Evolutionary conservation across 2,329 filamentous ascomycete species (phyloP).

Genomic region (Cadophora gregata): DNA sequence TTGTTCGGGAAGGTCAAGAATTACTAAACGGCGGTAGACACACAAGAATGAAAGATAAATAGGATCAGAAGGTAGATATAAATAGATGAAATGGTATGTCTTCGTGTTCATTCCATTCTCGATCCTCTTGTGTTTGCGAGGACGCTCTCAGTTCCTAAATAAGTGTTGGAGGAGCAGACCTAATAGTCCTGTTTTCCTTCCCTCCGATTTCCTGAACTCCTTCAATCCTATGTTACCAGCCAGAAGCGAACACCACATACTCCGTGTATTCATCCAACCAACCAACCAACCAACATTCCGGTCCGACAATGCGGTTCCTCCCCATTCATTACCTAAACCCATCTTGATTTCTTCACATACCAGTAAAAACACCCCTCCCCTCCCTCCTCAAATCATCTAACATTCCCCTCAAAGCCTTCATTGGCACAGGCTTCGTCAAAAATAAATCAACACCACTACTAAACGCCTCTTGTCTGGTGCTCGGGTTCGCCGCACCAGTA

Average conservation of each 20-base stretch:
- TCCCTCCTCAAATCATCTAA: conserved; percentile 41
- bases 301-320: background rate
- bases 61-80: background rate
- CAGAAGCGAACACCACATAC: background rate
- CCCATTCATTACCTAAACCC: background rate
- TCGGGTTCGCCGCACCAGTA: conserved; percentile 57
- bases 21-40: too few relatives aligned
- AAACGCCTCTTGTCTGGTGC: conserved; percentile 56
- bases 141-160: background rate
- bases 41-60: too few relatives aligned
- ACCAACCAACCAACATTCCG: background rate
- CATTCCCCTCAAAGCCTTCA: conserved; percentile 41
- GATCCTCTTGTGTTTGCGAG: background rate
- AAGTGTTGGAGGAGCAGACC: background rate
- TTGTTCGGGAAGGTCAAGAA: too few relatives aligned
- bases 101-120: background rate
- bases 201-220: background rate
- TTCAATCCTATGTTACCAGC: background rate
- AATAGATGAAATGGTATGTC: background rate
- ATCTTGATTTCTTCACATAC: background rate
- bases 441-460: conserved; percentile 60
- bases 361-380: conserved; percentile 28
- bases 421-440: conserved; percentile 57
- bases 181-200: background rate
- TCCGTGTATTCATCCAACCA: background rate